Evolutionary conservation across 495 filamentous ascomycete genomes (phyloP).

Genomic region (Penicillium argentinense): DNA sequence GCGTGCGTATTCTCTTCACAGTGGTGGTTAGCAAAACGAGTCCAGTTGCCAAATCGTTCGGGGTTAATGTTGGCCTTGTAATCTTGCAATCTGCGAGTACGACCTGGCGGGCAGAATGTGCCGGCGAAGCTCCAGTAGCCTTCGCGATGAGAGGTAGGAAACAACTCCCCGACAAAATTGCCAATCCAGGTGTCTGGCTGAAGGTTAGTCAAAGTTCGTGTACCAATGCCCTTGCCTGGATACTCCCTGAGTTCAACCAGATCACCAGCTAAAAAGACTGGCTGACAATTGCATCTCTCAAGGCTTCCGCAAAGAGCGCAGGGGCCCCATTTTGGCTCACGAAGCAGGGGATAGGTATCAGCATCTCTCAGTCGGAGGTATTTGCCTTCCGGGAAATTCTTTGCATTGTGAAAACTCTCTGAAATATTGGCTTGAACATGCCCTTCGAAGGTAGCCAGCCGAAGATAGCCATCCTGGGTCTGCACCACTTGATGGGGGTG

Average conservation of each 20-base stretch:
- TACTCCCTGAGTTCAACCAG: constrained; percentile 37
- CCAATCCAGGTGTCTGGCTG: constrained; percentile 24
- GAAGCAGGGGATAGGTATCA: too few species aligned
- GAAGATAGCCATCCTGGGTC: constrained; percentile 1
- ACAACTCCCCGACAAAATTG: constrained; percentile 32
- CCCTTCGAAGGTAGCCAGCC: constrained; percentile 12
- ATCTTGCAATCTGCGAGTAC: too few species aligned
- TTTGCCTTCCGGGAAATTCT: constrained; percentile 5
- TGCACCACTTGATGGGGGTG: constrained; percentile 28
- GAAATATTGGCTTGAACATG: constrained; percentile 20
- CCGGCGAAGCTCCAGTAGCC: too few species aligned
- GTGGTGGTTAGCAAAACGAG: constrained; percentile 73
- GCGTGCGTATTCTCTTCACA: constrained; percentile 54
- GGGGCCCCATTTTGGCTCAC: neutral
- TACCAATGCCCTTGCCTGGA: constrained; percentile 28
- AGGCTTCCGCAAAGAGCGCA: neutral
- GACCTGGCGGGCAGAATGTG: too few species aligned
- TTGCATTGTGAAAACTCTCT: constrained; percentile 11
- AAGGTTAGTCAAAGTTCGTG: constrained; percentile 33
- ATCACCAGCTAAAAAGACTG: constrained; percentile 14
- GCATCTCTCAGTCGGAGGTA: neutral
- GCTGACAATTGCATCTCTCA: constrained; percentile 17
- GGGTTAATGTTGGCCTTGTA: neutral
- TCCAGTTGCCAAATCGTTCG: constrained; percentile 44
- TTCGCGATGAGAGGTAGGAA: constrained; percentile 9